phyloP scores from a whole-genome alignment of 1,139 yeast species.

The Zygotorulaspora mrakii region DNA sequence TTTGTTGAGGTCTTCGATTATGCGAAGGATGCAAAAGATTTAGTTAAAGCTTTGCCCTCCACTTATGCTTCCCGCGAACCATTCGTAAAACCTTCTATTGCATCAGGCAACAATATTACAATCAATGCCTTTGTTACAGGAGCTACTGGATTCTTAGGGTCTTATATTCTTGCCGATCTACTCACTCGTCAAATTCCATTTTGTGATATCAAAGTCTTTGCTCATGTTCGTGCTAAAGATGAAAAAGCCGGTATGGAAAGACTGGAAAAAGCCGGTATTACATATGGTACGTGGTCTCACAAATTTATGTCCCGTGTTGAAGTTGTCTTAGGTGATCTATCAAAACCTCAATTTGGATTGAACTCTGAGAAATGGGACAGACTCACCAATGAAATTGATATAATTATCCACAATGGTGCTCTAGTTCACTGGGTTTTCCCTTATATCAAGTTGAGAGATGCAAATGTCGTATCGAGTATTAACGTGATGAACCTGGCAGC shows the following conservation, averaged over 20 bases:
- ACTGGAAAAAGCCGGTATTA: constrained; percentile 67
- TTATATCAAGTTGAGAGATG: constrained; percentile 82
- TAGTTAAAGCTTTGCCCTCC: constrained; percentile 47
- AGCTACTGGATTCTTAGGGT: constrained; percentile 93
- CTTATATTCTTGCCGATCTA: constrained; percentile 76
- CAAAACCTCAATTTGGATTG: constrained; percentile 68
- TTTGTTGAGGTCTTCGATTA: constrained; percentile 46
- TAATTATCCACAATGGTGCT: constrained; percentile 94
- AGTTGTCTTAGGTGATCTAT: constrained; percentile 80
- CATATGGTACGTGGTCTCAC: constrained; percentile 80
- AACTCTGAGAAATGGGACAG: constrained; percentile 52
- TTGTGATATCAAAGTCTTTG: constrained; percentile 56
- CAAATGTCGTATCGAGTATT: constrained; percentile 85
- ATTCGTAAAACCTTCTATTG: constrained; percentile 36
- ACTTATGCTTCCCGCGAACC: constrained; percentile 37
- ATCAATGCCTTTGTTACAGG: constrained; percentile 86
- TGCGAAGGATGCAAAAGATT: constrained; percentile 66
- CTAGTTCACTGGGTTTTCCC: constrained; percentile 99
- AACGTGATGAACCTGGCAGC: constrained; percentile 78
- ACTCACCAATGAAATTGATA: constrained; percentile 63
- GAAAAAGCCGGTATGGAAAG: constrained; percentile 69
- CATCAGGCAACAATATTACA: constrained; percentile 37
- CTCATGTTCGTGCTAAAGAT: constrained; percentile 86
- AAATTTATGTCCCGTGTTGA: constrained; percentile 55
- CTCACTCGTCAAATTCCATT: constrained; percentile 47